Percentiles rank a stretch among this genome's conserved stretches.
These are phyloP conservation scores for Microdochium nivale DNA, from an alignment of 2,329 filamentous ascomycete genomes.

Conservation along the genomic window DNA sequence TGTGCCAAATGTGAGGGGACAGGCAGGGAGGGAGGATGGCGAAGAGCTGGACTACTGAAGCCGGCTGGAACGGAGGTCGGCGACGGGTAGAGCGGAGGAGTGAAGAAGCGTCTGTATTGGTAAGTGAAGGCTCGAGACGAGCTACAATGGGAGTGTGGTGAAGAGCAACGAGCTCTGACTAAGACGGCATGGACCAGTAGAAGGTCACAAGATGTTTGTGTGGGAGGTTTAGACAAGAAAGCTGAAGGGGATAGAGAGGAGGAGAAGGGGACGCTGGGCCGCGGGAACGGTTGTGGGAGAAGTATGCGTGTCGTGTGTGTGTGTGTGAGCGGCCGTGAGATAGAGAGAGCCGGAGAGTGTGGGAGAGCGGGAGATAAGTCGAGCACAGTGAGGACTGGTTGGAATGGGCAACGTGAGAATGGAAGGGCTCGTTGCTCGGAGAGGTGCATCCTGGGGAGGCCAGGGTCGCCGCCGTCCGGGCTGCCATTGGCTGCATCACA, in stretches of 20 bases:
- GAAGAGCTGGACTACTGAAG: not conserved
- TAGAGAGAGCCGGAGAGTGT: not conserved
- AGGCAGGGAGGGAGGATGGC: not conserved
- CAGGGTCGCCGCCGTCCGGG: not conserved
- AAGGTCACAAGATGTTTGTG: not conserved
- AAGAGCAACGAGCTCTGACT: not conserved
- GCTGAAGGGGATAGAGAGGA: not conserved
- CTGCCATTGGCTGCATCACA: not conserved
- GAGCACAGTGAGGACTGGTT: not conserved
- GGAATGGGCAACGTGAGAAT: not conserved
- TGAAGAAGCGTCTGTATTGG: not conserved
- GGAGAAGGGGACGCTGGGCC: not conserved
- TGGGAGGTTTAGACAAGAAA: not conserved
- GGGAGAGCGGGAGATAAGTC: not conserved
- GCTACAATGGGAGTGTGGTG: not conserved
- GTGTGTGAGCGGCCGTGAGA: too few species aligned
- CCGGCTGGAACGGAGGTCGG: not conserved
- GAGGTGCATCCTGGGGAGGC: not conserved
- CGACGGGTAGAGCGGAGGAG: not conserved
- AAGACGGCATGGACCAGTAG: not conserved
- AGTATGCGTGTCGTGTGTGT: not conserved
- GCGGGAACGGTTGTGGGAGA: not conserved
- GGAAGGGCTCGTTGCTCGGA: not conserved
- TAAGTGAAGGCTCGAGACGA: not conserved
- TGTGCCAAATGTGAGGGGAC: not conserved